phyloP scores from a whole-genome alignment of 164 flowering plant species.

The Vitis rupestris region DNA sequence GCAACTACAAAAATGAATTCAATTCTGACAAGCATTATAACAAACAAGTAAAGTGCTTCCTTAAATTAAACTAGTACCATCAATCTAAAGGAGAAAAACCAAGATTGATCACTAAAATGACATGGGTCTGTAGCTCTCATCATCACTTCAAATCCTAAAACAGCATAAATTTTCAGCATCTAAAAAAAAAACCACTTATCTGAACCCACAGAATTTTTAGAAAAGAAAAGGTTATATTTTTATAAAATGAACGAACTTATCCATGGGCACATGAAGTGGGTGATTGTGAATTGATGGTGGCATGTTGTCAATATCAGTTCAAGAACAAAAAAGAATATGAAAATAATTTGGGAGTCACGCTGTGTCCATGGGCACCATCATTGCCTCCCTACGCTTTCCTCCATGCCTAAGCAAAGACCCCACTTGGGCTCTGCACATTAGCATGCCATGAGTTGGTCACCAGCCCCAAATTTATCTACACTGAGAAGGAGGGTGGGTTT shows the following conservation, averaged over 20 bases:
- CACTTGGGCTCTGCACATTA: not conserved
- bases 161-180: not conserved
- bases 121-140: too few relatives aligned
- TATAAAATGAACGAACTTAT: too few relatives aligned
- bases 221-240: too few relatives aligned
- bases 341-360: not conserved
- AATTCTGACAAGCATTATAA: not conserved
- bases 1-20: not conserved
- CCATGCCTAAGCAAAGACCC: slow-evolving; percentile 15
- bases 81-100: too few relatives aligned
- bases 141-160: too few relatives aligned
- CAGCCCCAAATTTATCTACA: slow-evolving; percentile 1
- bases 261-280: not conserved
- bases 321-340: not conserved
- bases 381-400: not conserved
- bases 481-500: slow-evolving; percentile 7
- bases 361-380: not conserved
- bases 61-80: not conserved
- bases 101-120: too few relatives aligned
- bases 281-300: slow-evolving; percentile 1
- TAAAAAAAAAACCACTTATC: not conserved
- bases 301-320: not conserved
- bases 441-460: slow-evolving; percentile 15
- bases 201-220: too few relatives aligned
- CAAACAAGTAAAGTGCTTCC: not conserved